Base-by-base conservation (phyloP, 768 basidiomycete genomes). In the Strobilomyces confusus region DNA sequence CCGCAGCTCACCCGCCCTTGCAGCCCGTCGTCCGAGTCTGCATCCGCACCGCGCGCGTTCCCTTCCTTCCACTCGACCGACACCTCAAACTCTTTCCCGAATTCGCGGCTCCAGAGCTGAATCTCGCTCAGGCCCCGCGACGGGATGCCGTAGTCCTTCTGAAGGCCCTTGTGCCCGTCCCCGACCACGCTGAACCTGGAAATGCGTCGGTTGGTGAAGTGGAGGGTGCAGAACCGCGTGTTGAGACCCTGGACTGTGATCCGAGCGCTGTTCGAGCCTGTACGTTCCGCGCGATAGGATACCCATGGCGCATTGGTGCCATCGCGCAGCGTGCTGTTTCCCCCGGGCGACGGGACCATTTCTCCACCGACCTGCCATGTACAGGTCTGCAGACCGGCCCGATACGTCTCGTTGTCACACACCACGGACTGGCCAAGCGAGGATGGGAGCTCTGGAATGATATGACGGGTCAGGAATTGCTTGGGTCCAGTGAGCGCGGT, bases 151-250 rank as follows among this genome's bases (percentile, higher is more conserved):
- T 75, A 78, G 11, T 76, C 77, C 1, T 63, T 56, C 52, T 80
- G 80, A 58, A 79, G 60, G 8, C 66, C 71, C 17, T 62, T 63
- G 33, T 58, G 61, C 15, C 68, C 70, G 6, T 68, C 64, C 13
- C 73, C 75, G 13, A 60, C 55, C 19, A 84, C 73, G 23, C 60
- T 60, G 51, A 79, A 79, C 49, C 62, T 64, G 38, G 64, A 69
- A 41, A 86, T 71, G 7, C 75, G 72, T 54, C 58, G 61, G 38
- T 70, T 71, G 52, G 78, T 79, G 56, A 90, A 83, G 48, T 80
- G 75, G 22, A 91, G 58, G 46, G 78, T 66, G 63, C 89, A 90
- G 17, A 75, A 75, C 22, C 86, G 80, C 12, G 86, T 85, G 63
- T 87, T 84, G 40, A 64, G 68, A 12, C 84, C 87, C 43, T 69